Percentiles rank a stretch among this genome's conserved stretches.
Conservation (phyloP, 2,329 filamentous ascomycete genomes). For the Aspergillus pseudonomiae region DNA sequence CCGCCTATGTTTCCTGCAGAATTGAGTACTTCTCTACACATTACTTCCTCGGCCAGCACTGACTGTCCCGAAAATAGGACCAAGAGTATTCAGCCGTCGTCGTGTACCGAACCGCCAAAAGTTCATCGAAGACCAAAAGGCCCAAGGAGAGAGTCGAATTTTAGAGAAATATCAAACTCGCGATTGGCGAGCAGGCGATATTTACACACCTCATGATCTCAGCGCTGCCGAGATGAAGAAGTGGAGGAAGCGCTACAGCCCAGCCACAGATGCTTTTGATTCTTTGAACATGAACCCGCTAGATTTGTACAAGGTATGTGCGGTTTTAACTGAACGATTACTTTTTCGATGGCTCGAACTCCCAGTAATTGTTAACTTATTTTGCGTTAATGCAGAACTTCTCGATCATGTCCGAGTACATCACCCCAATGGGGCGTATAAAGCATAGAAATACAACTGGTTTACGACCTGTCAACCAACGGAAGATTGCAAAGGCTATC, state of each 20-base stretch:
- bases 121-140: conserved; percentile 41
- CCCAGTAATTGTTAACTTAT: conserved; percentile 13
- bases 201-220: conserved; percentile 90
- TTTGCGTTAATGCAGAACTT: conserved; percentile 69
- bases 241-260: conserved; percentile 65
- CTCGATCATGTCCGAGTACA: conserved; percentile 84
- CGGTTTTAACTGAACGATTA: neutral
- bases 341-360: neutral
- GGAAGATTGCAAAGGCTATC: conserved; percentile 90
- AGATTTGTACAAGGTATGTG: conserved; percentile 79
- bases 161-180: conserved; percentile 57
- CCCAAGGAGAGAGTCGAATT: conserved; percentile 39
- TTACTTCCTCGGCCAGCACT: neutral
- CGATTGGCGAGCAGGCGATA: conserved; percentile 74
- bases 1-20: neutral
- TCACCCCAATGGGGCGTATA: conserved; percentile 83
- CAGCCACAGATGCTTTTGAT: conserved; percentile 74
- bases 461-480: conserved; percentile 84
- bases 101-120: conserved; percentile 34
- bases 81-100: conserved; percentile 28
- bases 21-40: neutral
- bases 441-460: conserved; percentile 75
- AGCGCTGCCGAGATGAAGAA: conserved; percentile 76
- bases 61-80: conserved; percentile 18
- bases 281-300: conserved; percentile 77